Conservation (phyloP, 2,329 filamentous ascomycete genomes). For the Apiospora pterosperma region DNA sequence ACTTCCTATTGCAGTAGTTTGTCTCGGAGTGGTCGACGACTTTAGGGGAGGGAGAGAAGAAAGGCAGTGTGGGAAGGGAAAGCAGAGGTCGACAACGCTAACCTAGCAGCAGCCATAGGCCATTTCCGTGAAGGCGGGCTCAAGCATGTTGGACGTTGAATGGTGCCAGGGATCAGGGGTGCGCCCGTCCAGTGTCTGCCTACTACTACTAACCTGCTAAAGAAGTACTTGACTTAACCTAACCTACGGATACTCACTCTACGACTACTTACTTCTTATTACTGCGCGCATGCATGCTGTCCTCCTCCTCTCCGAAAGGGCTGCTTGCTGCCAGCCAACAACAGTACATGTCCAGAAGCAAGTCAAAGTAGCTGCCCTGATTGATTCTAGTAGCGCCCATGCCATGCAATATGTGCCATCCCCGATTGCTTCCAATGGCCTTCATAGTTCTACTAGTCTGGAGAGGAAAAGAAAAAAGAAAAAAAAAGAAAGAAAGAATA, state of each 20-base stretch:
- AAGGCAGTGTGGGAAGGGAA: background rate
- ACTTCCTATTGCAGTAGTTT: too few species aligned
- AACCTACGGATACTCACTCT: background rate
- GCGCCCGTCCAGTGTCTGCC: too few species aligned
- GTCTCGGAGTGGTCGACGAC: too few species aligned
- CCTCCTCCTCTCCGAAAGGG: background rate
- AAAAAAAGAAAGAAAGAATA: too few species aligned
- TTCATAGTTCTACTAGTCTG: background rate
- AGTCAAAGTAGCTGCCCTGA: background rate
- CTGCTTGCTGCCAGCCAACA: background rate
- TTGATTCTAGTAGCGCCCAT: background rate
- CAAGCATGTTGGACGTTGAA: background rate
- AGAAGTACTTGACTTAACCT: too few species aligned
- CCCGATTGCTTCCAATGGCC: background rate
- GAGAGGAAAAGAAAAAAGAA: too few species aligned
- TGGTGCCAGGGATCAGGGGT: background rate
- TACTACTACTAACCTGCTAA: too few species aligned
- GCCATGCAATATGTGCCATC: background rate
- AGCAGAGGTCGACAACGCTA: background rate
- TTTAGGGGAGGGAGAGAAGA: too few species aligned
- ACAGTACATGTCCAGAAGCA: background rate
- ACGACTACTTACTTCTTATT: background rate
- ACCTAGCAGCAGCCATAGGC: background rate
- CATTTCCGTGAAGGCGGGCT: background rate
- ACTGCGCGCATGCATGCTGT: too few species aligned